Evolutionary conservation across 164 flowering plant genomes (phyloP), one percentile per base, ranked within the genome.

Genomic region (Tetracentron sinense): DNA sequence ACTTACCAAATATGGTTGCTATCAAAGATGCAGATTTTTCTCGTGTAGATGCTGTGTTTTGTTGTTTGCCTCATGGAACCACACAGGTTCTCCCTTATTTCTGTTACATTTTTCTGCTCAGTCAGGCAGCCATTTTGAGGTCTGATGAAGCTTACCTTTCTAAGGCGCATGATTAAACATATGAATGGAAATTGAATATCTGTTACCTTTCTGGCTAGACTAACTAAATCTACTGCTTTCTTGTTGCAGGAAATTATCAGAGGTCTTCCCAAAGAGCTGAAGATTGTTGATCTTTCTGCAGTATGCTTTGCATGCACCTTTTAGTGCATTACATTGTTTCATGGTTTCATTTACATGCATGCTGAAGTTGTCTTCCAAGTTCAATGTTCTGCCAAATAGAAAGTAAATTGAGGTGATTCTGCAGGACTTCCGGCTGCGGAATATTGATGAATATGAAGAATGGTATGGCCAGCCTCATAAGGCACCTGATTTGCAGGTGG

Each of bases 41-140:
- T 56, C 65, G 77, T 63, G 96, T 95, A 48, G 99, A 95, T 81
- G 99, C 95, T 54, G 97, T 92, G 12, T 92, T 95, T 75, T 95
- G 99, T 72, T 95, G 99, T 78, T 82, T 95, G 79, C 99, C 99
- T 26, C 99, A 95, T 82, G 99, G 98, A 69, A 95, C 99, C 50
- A 92, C 99, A 22, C 99, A 95, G 97, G 99, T 90, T 5, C 22
- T 11, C 63, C 42, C 22, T 30, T n/a, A 19, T 46, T 26, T 56
- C 58, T 27, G 48, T 59, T n/a, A 27, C 42, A 49, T n/a, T n/a
- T 56, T 26, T 30, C n/a, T n/a, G n/a, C 25, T 35, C 16, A 2
- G 38, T 44, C 4, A 26, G 5, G 23, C 28, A 42, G 22, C 10
- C 2, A 1, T 26, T 58, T 35, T 26, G 15, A 26, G 25, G 26